Conservation (phyloP, 2,329 filamentous ascomycete species). For the Tolypocladium tropicale region DNA sequence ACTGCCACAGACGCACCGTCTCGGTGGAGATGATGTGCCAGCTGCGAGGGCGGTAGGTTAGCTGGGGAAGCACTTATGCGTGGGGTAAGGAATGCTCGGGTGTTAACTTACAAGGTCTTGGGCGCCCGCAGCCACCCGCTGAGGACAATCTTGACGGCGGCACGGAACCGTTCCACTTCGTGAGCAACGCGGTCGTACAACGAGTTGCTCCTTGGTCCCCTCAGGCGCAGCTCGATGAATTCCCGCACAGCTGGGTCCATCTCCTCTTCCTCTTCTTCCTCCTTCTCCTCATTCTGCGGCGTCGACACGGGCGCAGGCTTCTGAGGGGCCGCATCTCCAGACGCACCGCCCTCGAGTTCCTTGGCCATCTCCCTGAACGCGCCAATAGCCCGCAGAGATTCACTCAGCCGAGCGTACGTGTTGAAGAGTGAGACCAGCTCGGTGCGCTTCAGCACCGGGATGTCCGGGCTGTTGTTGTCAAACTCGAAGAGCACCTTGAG, state of each 20-base stretch:
- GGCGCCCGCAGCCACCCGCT: constrained; percentile 62
- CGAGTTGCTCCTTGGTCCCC: constrained; percentile 14
- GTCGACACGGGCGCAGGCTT: neutral
- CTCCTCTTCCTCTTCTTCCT: constrained; percentile 27
- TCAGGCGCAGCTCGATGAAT: constrained; percentile 17
- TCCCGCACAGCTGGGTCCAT: constrained; percentile 18
- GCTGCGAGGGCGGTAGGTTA: constrained; percentile 16
- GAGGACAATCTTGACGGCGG: constrained; percentile 56
- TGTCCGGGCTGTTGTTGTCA: constrained; percentile 54
- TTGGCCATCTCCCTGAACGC: constrained; percentile 54
- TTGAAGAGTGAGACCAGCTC: constrained; percentile 94
- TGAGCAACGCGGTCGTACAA: constrained; percentile 47
- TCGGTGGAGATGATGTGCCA: constrained; percentile 35
- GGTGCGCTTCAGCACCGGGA: constrained; percentile 69
- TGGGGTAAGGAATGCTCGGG: neutral
- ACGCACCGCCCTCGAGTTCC: constrained; percentile 11
- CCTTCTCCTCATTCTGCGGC: constrained; percentile 27
- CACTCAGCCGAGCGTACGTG: constrained; percentile 78
- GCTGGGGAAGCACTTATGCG: neutral
- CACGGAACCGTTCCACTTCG: constrained; percentile 55
- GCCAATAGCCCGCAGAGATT: constrained; percentile 65
- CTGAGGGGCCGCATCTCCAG: neutral
- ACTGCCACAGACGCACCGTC: constrained; percentile 34
- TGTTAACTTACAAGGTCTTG: constrained; percentile 51
- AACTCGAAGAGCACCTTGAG: constrained; percentile 95